Conservation (phyloP, 2,329 filamentous ascomycete species). For the Hypoxylon sp. region DNA sequence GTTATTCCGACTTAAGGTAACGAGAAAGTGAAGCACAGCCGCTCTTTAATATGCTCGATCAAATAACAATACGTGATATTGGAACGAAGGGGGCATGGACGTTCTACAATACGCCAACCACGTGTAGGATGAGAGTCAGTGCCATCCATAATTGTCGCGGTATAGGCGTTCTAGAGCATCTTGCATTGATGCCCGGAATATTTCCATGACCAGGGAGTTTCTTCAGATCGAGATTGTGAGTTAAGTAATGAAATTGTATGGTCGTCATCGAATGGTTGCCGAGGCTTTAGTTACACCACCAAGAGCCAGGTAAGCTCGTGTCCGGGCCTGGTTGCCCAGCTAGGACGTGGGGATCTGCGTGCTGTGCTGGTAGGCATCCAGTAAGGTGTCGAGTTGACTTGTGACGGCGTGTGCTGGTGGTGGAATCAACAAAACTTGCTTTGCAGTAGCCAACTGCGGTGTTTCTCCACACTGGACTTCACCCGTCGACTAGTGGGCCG, state of each 20-base stretch:
- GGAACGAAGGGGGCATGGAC: background rate
- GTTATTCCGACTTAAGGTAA: constrained; percentile 31
- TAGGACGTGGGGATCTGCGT: constrained; percentile 40
- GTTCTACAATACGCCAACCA: constrained; percentile 1
- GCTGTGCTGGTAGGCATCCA: constrained; percentile 39
- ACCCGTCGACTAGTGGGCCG: constrained; percentile 18
- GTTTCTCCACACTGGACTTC: constrained; percentile 34
- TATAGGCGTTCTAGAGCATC: background rate
- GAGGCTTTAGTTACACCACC: constrained; percentile 32
- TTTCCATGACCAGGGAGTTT: constrained; percentile 20
- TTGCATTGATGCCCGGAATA: constrained; percentile 26
- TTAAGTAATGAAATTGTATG: constrained; percentile 14
- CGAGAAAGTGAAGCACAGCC: constrained; percentile 22
- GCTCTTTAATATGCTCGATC: constrained; percentile 11
- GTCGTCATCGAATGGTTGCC: constrained; percentile 33
- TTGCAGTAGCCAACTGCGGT: constrained; percentile 27
- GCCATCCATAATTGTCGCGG: background rate
- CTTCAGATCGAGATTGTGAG: constrained; percentile 38
- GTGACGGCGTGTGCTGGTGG: constrained; percentile 32
- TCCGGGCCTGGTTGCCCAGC: constrained; percentile 40
- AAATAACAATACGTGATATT: constrained; percentile 2
- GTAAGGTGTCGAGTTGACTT: constrained; percentile 28
- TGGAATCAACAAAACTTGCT: constrained; percentile 42
- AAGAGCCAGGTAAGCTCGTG: constrained; percentile 41
- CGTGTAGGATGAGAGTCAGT: background rate